Conservation (phyloP, 371 early-diverging fungal genomes). For the Funneliformis caledonium region DNA sequence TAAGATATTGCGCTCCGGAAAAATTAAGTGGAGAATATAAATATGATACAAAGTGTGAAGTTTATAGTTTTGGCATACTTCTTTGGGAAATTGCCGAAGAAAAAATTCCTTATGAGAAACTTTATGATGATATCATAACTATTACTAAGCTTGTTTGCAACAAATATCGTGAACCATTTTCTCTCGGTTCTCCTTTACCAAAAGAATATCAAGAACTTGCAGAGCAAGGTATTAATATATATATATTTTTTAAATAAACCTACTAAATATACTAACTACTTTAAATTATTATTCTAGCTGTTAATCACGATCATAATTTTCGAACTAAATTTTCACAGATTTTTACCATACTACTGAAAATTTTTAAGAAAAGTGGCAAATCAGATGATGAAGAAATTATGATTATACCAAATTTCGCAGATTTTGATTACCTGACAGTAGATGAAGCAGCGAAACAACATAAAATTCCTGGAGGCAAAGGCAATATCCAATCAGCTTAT, state of each 20-base stretch:
- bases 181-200: too few species aligned
- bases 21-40: too few species aligned
- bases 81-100: slow-evolving; percentile 22
- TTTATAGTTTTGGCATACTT: too few species aligned
- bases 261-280: neutral
- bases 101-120: slow-evolving; percentile 13
- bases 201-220: neutral
- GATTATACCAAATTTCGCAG: too few species aligned
- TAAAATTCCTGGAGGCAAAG: neutral
- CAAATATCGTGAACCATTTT: slow-evolving; percentile 8
- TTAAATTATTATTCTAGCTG: neutral
- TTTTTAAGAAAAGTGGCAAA: neutral
- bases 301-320: neutral
- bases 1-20: slow-evolving; percentile 4
- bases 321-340: slow-evolving; percentile 8
- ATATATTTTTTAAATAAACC: too few species aligned
- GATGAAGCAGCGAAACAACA: too few species aligned
- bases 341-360: neutral
- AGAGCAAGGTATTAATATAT: neutral
- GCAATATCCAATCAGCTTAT: slow-evolving; percentile 1
- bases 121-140: neutral
- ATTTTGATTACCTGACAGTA: too few species aligned
- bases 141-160: neutral
- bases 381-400: neutral
- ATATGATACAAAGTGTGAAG: too few species aligned